A percentile compares a stretch with the other conserved stretches of the same genome.
Evolutionary conservation across 805 yeast species (phyloP).

Genomic region (Lachancea mirantina): DNA sequence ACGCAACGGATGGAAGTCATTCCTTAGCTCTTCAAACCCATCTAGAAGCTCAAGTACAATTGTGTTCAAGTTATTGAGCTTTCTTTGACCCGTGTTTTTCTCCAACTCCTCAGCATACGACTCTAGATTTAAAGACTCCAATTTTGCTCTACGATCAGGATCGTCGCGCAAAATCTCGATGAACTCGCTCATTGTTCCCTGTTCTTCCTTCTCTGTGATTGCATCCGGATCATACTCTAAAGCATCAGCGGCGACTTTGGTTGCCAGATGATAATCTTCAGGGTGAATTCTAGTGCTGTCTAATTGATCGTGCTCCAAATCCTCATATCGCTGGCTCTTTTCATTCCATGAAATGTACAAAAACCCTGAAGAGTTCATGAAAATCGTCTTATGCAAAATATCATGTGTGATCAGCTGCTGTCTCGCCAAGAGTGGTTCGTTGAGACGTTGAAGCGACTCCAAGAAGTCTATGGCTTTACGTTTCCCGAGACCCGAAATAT

Average conservation of each 20-base stretch:
- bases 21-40: slow-evolving; percentile 81
- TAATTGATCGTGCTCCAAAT: slow-evolving; percentile 66
- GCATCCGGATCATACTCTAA: slow-evolving; percentile 94
- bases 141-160: slow-evolving; percentile 67
- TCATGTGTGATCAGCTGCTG: slow-evolving; percentile 79
- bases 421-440: slow-evolving; percentile 58
- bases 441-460: slow-evolving; percentile 59
- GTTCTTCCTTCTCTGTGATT: slow-evolving; percentile 48
- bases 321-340: slow-evolving; percentile 35
- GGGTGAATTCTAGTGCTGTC: slow-evolving; percentile 97
- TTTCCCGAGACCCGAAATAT: slow-evolving; percentile 88
- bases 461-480: slow-evolving; percentile 86
- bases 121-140: slow-evolving; percentile 81
- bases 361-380: slow-evolving; percentile 89
- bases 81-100: slow-evolving; percentile 35
- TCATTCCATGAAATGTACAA: slow-evolving; percentile 65
- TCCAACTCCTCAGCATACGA: slow-evolving; percentile 89
- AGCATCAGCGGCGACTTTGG: slow-evolving; percentile 98
- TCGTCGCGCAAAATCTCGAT: slow-evolving; percentile 50
- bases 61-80: slow-evolving; percentile 29
- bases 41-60: slow-evolving; percentile 63
- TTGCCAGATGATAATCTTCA: slow-evolving; percentile 92
- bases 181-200: slow-evolving; percentile 34
- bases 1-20: slow-evolving; percentile 56
- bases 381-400: slow-evolving; percentile 70